phyloP scores from a whole-genome alignment of 2,329 filamentous ascomycete species.

The Chalaropsis ovoidea region DNA sequence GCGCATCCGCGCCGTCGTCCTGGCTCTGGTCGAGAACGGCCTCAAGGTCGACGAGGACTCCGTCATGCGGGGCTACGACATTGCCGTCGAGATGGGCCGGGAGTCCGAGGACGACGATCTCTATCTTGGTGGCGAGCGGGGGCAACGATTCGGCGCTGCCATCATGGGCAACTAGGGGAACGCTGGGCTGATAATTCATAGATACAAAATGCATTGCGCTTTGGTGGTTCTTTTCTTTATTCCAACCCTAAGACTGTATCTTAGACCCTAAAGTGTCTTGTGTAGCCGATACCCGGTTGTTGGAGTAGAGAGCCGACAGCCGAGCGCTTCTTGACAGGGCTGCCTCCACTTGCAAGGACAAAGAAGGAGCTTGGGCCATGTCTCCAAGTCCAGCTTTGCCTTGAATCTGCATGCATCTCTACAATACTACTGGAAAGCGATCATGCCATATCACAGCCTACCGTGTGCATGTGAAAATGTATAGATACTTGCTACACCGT shows the following conservation, averaged over 20 bases:
- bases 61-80: slow-evolving; percentile 71
- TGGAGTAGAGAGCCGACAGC: neutral
- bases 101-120: slow-evolving; percentile 49
- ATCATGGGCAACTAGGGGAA: slow-evolving; percentile 21
- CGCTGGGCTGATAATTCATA: neutral
- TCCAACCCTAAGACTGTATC: too few relatives aligned
- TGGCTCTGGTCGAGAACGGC: slow-evolving; percentile 70
- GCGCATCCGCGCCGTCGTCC: slow-evolving; percentile 68
- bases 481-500: too few relatives aligned
- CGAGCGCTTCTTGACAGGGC: neutral
- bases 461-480: too few relatives aligned
- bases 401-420: too few relatives aligned
- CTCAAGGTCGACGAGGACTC: slow-evolving; percentile 83
- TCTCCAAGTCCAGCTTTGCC: too few relatives aligned
- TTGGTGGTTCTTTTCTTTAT: too few relatives aligned
- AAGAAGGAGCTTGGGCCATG: too few relatives aligned
- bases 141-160: slow-evolving; percentile 41
- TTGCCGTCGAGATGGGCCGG: slow-evolving; percentile 63
- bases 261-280: neutral
- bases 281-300: neutral
- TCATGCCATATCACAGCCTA: too few relatives aligned
- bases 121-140: slow-evolving; percentile 50
- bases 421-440: too few relatives aligned
- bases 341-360: neutral
- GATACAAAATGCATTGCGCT: too few relatives aligned